Conservation (phyloP, 345 rosid species). For the Linum tenue region DNA sequence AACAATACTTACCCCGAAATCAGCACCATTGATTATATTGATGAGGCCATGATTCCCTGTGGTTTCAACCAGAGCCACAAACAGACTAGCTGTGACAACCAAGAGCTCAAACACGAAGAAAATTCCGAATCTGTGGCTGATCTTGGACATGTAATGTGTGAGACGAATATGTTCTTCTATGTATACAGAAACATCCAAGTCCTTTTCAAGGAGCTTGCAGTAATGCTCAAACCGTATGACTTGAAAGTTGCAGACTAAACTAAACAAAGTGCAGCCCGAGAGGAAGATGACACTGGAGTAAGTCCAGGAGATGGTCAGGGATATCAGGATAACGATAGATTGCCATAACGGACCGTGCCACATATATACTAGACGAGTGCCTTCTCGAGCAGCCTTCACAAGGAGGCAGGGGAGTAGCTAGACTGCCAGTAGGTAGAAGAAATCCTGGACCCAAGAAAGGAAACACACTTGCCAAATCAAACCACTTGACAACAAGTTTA, state of each 20-base stretch:
- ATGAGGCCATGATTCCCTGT: slow-evolving; percentile 17
- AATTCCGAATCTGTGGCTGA: slow-evolving; percentile 31
- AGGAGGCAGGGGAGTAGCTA: slow-evolving; percentile 26
- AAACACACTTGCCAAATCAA: not conserved
- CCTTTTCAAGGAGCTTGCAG: slow-evolving; percentile 30
- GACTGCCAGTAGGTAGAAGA: slow-evolving; percentile 22
- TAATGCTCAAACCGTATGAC: slow-evolving; percentile 31
- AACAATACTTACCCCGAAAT: slow-evolving; percentile 24
- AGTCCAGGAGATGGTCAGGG: slow-evolving; percentile 23
- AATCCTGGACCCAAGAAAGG: slow-evolving; percentile 19
- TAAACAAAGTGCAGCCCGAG: slow-evolving; percentile 28
- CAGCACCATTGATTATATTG: slow-evolving; percentile 26
- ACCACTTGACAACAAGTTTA: too few relatives aligned
- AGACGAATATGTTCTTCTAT: slow-evolving; percentile 26
- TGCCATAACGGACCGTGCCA: slow-evolving; percentile 19
- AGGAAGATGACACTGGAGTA: slow-evolving; percentile 19
- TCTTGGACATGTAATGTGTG: slow-evolving; percentile 25
- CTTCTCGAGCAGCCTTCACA: slow-evolving; percentile 25
- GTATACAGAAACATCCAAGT: slow-evolving; percentile 20
- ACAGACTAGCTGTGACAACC: slow-evolving; percentile 26
- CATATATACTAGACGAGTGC: slow-evolving; percentile 5
- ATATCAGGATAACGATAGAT: slow-evolving; percentile 12
- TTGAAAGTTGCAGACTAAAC: slow-evolving; percentile 26
- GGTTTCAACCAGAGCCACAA: slow-evolving; percentile 24
- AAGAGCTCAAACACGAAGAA: slow-evolving; percentile 25